Base-by-base conservation (phyloP, 345 rosid species). In the Lepidium sativum region DNA sequence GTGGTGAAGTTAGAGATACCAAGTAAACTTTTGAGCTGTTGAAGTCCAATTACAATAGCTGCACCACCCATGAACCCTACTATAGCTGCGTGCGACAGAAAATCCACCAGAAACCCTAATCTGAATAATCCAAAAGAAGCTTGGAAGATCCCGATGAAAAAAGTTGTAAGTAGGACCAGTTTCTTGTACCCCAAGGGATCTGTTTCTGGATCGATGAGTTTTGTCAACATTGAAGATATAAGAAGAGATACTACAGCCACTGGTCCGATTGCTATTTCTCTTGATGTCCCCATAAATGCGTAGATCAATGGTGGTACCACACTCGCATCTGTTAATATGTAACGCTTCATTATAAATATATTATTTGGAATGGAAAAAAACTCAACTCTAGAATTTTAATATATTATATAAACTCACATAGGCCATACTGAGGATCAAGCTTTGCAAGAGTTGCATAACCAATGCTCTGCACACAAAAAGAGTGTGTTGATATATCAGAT, bases 1-100 rank as follows among this genome's bases (percentile, higher is more conserved):
- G 79, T 86, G 2, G 96, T 89, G 70, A 83, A 92, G 48, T 87
- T 84, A 74, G 73, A 35, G 49, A 89, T 77, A 25, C 91, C 97
- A 60, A 92, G 80, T 5, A 92, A 78, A 31, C 98, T 97, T 42
- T 89, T 89, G 6, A 89, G 80, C 67, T 92, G 98, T 73, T 92
- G 98, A 41, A 87, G 89, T 33, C 97, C 97, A 48, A 92, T 92
- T 8, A 92, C 89, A 47, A 89, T 80, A 60, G 98, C 97, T 21
- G 98, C 95, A 17, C 96, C 98, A 5, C 82, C 89, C 87, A 87
- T 82, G 83, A 87, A 92, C 56, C 98, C 98, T n/a, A 92, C 97
- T 54, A 89, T 74, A 4, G 95, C 85, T 42, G 96, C 91, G 60
- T 87, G 98, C 29, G 98, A 85, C 42, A 89, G 82, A 68, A 89